Evolutionary conservation across 73 alveolate genomes (phyloP), one percentile per base, ranked within the genome.

Genomic region (Paramecium sonneborni): DNA sequence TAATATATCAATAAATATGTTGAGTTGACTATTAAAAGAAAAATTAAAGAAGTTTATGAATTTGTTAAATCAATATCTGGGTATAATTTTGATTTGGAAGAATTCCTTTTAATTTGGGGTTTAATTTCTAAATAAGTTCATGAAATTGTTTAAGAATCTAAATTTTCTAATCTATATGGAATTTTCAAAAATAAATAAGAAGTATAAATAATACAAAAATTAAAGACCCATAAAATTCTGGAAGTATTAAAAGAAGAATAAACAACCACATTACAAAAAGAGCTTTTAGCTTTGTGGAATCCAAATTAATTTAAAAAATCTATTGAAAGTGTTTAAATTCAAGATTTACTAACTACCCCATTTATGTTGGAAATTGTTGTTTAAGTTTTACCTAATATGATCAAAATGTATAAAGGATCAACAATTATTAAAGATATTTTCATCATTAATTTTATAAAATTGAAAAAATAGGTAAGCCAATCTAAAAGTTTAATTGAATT

Each of bases 331-430:
- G 43, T 62, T 9, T 6, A 23, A 9, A 28, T 62, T 24, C 11
- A 21, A 11, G 57, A 72, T 72, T 34, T 72, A 34, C n/a, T 72
- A 14, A 18, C 37, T 1, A 72, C 86, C 0, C 86, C 86, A 12
- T 72, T 72, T 18, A 72, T 72, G 86, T 6, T 72, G 86, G 57
- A 72, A 7, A 72, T 72, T 30, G 62, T 72, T 14, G 86, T 72
- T 11, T 23, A 72, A 32, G 86, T 72, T 20, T 34, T 72, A 34
- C 86, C 86, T 9, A 30, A 30, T 4, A 72, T 72, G 57, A 34
- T n/a, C 15, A 37, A 72, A 14, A 32, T 30, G 34, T 2, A 34
- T 3, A 5, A 12, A 32, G 67, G 44, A 3, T 41, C 52, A 1
- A 4, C 5, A 18, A 0, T 30, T 14, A 28, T 37, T 12, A 20